Percentiles rank a stretch among this genome's conserved stretches.
Evolutionary conservation across 306 rosid species (phyloP).

Genomic region (Lagenaria siceraria): DNA sequence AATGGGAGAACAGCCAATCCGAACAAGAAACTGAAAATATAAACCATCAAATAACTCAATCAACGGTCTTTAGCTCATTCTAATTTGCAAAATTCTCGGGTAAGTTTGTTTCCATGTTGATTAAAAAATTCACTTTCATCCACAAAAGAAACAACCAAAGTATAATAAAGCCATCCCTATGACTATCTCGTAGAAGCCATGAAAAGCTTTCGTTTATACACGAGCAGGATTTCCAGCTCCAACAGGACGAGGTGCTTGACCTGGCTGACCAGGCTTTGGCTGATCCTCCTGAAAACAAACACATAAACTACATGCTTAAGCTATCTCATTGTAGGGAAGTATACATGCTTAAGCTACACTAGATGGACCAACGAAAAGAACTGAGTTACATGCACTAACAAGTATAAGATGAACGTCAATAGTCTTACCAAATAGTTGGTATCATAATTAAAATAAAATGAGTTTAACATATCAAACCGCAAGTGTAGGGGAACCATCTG

Average conservation of each 20-base stretch:
- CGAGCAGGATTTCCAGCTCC: conserved; percentile 38
- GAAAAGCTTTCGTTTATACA: conserved; percentile 5
- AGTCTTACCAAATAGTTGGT: background rate
- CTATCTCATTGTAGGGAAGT: no score
- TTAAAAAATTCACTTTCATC: background rate
- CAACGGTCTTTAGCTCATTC: background rate
- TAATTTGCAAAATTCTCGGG: background rate
- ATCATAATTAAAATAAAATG: background rate
- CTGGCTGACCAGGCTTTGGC: conserved; percentile 46
- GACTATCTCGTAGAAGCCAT: background rate
- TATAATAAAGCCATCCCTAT: background rate
- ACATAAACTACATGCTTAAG: no score
- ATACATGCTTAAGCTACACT: no score
- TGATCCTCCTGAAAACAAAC: conserved; percentile 38
- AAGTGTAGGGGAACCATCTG: background rate
- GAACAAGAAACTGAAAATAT: background rate
- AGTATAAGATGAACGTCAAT: background rate
- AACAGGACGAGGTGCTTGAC: conserved; percentile 46
- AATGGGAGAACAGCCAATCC: background rate
- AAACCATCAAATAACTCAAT: background rate
- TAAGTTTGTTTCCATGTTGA: background rate
- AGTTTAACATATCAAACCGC: background rate
- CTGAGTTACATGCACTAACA: background rate
- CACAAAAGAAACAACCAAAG: background rate
- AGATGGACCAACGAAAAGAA: no score